These are phyloP conservation scores for Grigorovia yakushimaensis DNA, from an alignment of 805 yeast species.

Conservation along the genomic window DNA sequence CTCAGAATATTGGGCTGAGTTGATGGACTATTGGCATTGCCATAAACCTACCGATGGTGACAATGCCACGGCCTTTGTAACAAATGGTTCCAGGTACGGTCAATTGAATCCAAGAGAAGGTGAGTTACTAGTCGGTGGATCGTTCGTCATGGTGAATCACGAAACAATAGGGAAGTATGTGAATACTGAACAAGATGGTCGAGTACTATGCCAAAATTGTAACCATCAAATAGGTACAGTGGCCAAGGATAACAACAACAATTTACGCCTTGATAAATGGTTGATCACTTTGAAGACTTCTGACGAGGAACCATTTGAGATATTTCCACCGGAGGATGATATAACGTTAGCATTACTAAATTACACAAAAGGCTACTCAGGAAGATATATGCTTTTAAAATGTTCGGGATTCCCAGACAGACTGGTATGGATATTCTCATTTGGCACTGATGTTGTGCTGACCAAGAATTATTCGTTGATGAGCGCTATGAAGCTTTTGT, in stretches of 20 bases:
- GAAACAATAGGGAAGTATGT: conserved; percentile 7
- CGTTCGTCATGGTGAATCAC: conserved; percentile 12
- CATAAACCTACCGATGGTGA: conserved; percentile 53
- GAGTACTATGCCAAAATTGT: conserved; percentile 15
- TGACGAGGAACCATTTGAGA: conserved; percentile 6
- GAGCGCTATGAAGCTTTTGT: conserved; percentile 21
- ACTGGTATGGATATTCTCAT: conserved; percentile 22
- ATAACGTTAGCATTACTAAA: conserved; percentile 17
- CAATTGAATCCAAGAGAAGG: conserved; percentile 17
- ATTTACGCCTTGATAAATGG: conserved; percentile 21
- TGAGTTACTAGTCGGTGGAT: conserved; percentile 22
- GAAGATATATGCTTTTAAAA: conserved; percentile 15
- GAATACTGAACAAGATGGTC: not conserved
- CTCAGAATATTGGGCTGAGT: conserved; percentile 84
- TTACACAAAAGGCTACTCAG: conserved; percentile 15
- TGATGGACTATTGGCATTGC: conserved; percentile 98
- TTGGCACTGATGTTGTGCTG: conserved; percentile 14
- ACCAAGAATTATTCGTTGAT: conserved; percentile 3
- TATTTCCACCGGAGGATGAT: conserved; percentile 11
- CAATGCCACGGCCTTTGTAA: conserved; percentile 11
- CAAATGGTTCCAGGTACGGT: conserved; percentile 11
- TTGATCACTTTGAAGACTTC: not conserved
- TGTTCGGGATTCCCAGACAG: conserved; percentile 2
- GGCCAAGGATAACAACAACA: conserved; percentile 12
- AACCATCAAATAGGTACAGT: conserved; percentile 12